Evolutionary conservation across 768 basidiomycete genomes (phyloP).

Genomic region (Lyophyllum shimeji): DNA sequence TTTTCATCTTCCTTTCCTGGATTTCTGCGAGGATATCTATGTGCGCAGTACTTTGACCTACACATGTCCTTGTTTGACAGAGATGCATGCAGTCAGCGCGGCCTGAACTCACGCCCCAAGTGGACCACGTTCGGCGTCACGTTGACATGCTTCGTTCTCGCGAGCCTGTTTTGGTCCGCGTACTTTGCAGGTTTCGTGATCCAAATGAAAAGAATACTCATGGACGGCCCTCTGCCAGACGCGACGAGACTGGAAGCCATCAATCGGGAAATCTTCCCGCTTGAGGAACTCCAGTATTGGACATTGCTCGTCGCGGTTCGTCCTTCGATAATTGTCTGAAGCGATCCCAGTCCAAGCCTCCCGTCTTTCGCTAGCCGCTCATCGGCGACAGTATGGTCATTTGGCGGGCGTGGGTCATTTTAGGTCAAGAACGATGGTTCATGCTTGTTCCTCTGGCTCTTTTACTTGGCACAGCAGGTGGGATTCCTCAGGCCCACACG

Average conservation of each 20-base stretch:
- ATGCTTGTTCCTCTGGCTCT: neutral
- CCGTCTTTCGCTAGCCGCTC: neutral
- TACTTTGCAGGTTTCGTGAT: neutral
- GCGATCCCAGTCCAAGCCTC: neutral
- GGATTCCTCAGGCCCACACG: neutral
- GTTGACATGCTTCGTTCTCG: neutral
- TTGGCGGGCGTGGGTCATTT: neutral
- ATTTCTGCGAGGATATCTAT: neutral
- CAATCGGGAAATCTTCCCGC: neutral
- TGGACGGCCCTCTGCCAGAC: neutral
- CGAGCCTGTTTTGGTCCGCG: neutral
- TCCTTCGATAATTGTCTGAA: neutral
- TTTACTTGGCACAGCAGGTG: neutral
- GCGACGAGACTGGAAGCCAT: neutral
- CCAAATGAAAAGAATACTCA: neutral
- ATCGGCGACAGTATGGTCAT: neutral
- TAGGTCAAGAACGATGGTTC: neutral
- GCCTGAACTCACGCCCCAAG: neutral
- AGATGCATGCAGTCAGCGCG: neutral
- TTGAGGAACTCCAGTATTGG: neutral
- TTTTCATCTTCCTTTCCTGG: neutral
- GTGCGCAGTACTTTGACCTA: neutral
- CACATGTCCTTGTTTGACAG: neutral
- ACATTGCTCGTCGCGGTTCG: neutral
- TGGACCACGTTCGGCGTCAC: neutral